These are phyloP conservation scores for Spathaspora arborariae DNA, from an alignment of 805 yeast genomes.

Conservation along the genomic window DNA sequence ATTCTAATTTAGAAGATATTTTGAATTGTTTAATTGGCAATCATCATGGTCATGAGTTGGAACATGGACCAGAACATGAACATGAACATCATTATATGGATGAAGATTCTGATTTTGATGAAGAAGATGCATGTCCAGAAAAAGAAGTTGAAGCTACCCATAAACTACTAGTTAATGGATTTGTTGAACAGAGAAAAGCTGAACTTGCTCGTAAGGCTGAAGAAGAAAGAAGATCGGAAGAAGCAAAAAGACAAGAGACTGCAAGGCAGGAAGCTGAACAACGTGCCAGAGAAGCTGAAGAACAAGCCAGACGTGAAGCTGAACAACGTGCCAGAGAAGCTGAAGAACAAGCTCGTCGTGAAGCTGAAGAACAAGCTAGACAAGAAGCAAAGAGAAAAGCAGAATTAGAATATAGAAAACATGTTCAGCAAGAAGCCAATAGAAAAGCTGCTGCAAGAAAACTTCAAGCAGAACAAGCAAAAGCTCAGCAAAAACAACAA, in stretches of 20 bases:
- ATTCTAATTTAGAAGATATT: slow-evolving; percentile 8
- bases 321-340: slow-evolving; percentile 6
- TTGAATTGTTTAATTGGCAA: slow-evolving; percentile 7
- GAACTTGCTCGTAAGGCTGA: slow-evolving; percentile 1
- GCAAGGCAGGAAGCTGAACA: slow-evolving; percentile 6
- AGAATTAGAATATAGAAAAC: slow-evolving; percentile 4
- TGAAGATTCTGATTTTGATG: slow-evolving; percentile 13
- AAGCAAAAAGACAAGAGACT: slow-evolving; percentile 2
- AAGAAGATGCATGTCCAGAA: slow-evolving; percentile 4
- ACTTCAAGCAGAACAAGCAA: slow-evolving; percentile 1
- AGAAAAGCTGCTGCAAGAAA: slow-evolving; percentile 3
- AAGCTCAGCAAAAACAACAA: slow-evolving; percentile 4
- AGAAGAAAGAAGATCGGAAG: slow-evolving; percentile 7
- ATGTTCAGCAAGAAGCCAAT: slow-evolving; percentile 3
- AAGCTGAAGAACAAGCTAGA: slow-evolving; percentile 5
- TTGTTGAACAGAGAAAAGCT: slow-evolving; percentile 4
- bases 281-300: slow-evolving; percentile 1
- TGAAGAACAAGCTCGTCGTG: slow-evolving; percentile 5
- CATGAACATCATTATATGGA: neutral
- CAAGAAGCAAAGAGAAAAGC: slow-evolving; percentile 2
- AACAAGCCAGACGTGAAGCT: neutral
- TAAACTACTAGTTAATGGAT: neutral
- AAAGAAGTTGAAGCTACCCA: neutral
- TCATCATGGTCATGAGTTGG: neutral
- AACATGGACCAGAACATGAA: slow-evolving; percentile 6